Percentiles rank a stretch among this genome's conserved stretches.
These are phyloP conservation scores for Leersia perrieri DNA, from an alignment of 176 grass and related monocot genomes.

Conservation along the genomic window DNA sequence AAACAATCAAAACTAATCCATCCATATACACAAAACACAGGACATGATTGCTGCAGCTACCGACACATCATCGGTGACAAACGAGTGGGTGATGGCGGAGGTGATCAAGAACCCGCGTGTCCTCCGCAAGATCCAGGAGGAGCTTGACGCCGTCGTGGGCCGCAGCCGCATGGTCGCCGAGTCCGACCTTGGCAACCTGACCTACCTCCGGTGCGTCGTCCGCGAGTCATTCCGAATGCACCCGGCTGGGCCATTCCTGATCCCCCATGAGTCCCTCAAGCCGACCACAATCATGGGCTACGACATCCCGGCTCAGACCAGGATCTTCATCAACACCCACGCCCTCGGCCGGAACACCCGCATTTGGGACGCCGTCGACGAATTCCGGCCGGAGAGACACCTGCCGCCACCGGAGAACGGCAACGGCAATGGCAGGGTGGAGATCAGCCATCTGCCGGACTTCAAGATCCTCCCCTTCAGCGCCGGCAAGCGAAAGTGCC, in stretches of 20 bases:
- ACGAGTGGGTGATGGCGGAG: constrained; percentile 95
- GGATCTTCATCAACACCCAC: constrained; percentile 92
- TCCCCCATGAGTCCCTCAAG: constrained; percentile 73
- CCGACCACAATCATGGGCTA: constrained; percentile 83
- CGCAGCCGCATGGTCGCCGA: constrained; percentile 57
- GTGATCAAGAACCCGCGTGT: constrained; percentile 80
- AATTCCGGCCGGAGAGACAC: constrained; percentile 79
- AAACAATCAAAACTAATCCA: neutral
- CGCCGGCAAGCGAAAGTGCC: constrained; percentile 88
- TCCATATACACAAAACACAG: constrained; percentile 27
- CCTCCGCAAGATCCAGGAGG: constrained; percentile 60
- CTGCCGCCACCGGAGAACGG: constrained; percentile 7
- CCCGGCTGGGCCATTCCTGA: constrained; percentile 70
- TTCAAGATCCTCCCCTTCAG: constrained; percentile 88
- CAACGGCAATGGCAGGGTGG: constrained; percentile 40
- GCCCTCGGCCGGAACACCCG: constrained; percentile 72
- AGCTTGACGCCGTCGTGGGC: constrained; percentile 66
- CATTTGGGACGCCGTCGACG: constrained; percentile 58
- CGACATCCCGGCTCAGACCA: constrained; percentile 68
- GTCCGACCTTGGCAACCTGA: constrained; percentile 55
- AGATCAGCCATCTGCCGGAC: constrained; percentile 81
- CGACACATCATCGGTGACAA: constrained; percentile 71
- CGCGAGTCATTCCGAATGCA: constrained; percentile 89
- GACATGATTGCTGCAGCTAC: constrained; percentile 89
- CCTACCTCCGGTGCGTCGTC: constrained; percentile 78